Percentiles rank a stretch among this genome's conserved stretches.
Conservation (phyloP, 768 basidiomycete species). For the Termitomyces sp. region DNA sequence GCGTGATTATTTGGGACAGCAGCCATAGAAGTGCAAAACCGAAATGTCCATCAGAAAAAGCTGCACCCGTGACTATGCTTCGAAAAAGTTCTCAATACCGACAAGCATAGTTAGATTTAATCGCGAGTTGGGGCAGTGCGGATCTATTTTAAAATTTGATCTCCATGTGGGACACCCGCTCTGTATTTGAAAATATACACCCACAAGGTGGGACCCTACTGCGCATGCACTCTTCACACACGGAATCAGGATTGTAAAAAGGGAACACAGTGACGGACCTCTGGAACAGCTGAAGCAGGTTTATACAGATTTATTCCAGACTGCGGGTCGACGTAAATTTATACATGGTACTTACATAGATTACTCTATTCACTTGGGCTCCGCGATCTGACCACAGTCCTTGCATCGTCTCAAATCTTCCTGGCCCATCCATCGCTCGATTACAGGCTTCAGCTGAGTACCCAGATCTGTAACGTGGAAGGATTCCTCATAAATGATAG, state of each 20-base stretch:
- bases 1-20: not conserved
- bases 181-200: not conserved
- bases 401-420: slow-evolving; percentile 31
- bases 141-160: slow-evolving; percentile 39
- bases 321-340: not conserved
- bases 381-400: slow-evolving; percentile 46
- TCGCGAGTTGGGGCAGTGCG: not conserved
- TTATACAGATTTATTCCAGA: not conserved
- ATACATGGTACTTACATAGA: not conserved
- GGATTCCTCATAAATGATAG: slow-evolving; percentile 75
- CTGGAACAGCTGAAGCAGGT: not conserved
- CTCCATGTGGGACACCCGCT: not conserved
- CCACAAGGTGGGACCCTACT: not conserved
- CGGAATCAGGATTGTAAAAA: not conserved
- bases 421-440: slow-evolving; percentile 88
- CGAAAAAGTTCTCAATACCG: not conserved
- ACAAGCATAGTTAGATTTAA: not conserved
- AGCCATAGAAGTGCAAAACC: not conserved
- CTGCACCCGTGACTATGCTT: slow-evolving; percentile 1
- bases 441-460: slow-evolving; percentile 88
- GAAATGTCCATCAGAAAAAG: not conserved
- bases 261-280: not conserved
- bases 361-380: slow-evolving; percentile 19
- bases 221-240: not conserved
- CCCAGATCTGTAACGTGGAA: slow-evolving; percentile 91